phyloP scores from a whole-genome alignment of 768 basidiomycete genomes.

The Boletus pseudo-olivaceus region DNA sequence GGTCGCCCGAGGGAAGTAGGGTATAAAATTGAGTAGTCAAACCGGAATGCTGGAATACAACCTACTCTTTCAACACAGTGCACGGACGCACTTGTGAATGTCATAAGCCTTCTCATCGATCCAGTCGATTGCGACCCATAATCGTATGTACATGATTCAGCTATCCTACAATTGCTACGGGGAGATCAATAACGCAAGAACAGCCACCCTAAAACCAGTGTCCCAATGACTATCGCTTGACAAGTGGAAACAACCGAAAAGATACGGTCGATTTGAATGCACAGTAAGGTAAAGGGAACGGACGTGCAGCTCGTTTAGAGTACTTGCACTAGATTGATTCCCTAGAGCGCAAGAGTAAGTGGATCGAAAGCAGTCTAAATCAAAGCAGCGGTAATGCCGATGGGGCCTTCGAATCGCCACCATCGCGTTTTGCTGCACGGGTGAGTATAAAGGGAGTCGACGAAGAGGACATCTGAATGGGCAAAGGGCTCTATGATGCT shows the following conservation, averaged over 20 bases:
- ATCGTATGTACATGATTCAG: not conserved
- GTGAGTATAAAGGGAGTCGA: not conserved
- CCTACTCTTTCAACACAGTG: not conserved
- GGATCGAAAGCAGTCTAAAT: not conserved
- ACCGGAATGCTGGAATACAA: slow-evolving; percentile 9
- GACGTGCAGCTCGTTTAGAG: not conserved
- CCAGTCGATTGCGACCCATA: not conserved
- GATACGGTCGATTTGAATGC: not conserved
- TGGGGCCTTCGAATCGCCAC: not conserved
- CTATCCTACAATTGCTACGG: not conserved
- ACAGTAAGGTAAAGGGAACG: not conserved
- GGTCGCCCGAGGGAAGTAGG: not conserved
- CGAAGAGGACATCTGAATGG: not conserved
- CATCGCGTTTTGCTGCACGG: not conserved
- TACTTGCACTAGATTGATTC: not conserved
- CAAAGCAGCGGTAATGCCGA: not conserved
- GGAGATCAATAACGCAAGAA: not conserved
- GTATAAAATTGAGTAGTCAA: slow-evolving; percentile 10
- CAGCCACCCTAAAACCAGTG: not conserved
- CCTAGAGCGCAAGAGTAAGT: not conserved
- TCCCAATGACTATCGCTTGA: not conserved
- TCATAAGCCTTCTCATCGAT: not conserved
- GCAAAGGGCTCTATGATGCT: not conserved
- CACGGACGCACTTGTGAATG: not conserved
- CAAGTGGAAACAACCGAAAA: not conserved